A percentile compares a stretch with the other conserved stretches of the same genome.
These are phyloP conservation scores for Vigna angularis DNA, from an alignment of 306 rosid species.

Conservation along the genomic window DNA sequence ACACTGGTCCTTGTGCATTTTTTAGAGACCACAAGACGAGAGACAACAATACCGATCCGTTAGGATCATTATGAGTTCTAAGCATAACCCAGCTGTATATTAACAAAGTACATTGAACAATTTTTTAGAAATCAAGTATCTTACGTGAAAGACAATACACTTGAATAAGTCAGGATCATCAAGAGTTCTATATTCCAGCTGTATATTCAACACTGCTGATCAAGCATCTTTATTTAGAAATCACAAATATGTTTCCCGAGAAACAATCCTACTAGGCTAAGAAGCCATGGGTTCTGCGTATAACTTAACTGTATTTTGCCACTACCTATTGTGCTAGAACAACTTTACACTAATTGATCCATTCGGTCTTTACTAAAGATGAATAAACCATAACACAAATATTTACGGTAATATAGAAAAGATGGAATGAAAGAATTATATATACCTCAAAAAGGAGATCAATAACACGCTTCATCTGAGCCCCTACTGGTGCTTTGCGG, in stretches of 20 bases:
- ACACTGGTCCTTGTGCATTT: too few relatives aligned
- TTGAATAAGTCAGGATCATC: not conserved
- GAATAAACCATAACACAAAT: not conserved
- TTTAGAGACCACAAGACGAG: too few relatives aligned
- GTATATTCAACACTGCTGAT: too few relatives aligned
- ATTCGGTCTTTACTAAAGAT: not conserved
- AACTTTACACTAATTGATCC: not conserved
- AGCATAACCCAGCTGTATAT: too few relatives aligned
- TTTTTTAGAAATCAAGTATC: not conserved
- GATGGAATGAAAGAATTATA: not conserved
- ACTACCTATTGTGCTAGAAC: not conserved
- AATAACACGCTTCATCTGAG: conserved; percentile 98
- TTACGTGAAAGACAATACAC: not conserved
- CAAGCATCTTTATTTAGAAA: too few relatives aligned
- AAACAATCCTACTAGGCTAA: not conserved
- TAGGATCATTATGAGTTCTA: too few relatives aligned
- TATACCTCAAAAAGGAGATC: conserved; percentile 81
- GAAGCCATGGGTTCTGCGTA: not conserved
- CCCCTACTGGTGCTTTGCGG: conserved; percentile 86
- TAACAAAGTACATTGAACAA: too few relatives aligned
- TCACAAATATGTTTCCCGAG: too few relatives aligned
- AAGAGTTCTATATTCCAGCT: not conserved
- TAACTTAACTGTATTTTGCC: not conserved
- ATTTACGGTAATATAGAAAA: not conserved
- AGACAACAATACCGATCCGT: too few relatives aligned